Percentiles rank a stretch among this genome's conserved stretches.
These are phyloP conservation scores for Blastobotrys parvus DNA, from an alignment of 805 yeast species.

Conservation along the genomic window DNA sequence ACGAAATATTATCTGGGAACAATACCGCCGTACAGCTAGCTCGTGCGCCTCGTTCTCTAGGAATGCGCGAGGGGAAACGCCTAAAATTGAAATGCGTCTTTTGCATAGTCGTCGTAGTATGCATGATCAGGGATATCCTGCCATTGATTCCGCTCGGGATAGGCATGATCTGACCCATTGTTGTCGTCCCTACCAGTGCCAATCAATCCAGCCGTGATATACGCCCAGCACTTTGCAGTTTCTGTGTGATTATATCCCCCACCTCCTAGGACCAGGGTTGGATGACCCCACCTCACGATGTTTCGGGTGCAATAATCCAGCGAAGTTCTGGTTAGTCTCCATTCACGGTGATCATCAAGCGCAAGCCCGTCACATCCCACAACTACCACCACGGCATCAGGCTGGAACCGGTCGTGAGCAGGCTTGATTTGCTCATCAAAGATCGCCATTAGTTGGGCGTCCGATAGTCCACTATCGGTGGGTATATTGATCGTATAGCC, in stretches of 20 bases:
- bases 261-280: constrained; percentile 55
- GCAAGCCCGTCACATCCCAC: constrained; percentile 70
- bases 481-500: constrained; percentile 46
- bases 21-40: too few relatives aligned
- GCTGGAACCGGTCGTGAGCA: constrained; percentile 30
- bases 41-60: too few relatives aligned
- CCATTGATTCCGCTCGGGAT: constrained; percentile 33
- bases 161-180: constrained; percentile 45
- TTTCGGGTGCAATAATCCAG: constrained; percentile 31
- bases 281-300: constrained; percentile 23
- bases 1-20: too few relatives aligned
- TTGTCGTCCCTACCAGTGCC: constrained; percentile 30
- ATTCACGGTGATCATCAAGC: constrained; percentile 55
- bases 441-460: constrained; percentile 33
- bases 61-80: too few relatives aligned
- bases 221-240: constrained; percentile 54
- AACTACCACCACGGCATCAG: constrained; percentile 53
- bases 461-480: constrained; percentile 46
- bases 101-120: constrained; percentile 34
- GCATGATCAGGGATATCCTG: constrained; percentile 48
- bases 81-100: constrained; percentile 45
- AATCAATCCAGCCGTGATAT: constrained; percentile 23
- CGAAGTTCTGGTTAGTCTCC: constrained; percentile 58
- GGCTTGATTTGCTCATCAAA: constrained; percentile 38
- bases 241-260: constrained; percentile 66